Base-by-base conservation (phyloP, 2,329 filamentous ascomycete species). In the Arthrobotrys musiformis region DNA sequence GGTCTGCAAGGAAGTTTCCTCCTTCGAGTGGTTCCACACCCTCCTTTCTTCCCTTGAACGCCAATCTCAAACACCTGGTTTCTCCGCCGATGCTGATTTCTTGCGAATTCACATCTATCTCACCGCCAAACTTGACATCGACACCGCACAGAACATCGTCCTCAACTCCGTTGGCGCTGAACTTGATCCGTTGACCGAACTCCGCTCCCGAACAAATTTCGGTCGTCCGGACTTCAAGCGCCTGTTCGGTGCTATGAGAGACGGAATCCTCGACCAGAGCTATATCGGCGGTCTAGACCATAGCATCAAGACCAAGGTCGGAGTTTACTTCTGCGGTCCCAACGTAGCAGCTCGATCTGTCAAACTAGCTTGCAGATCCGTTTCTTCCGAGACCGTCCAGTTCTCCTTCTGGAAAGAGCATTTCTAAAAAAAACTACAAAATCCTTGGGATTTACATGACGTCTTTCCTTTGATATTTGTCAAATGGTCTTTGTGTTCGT, bases 341-440 rank as follows among this genome's bases (percentile, higher is more conserved):
- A 95, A 92, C 79, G 87, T 87, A 79, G 86, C 88, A 85, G 94
- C 94, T 5, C 89, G 93, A 80, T 89, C 93, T 81, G 97, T 99
- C 83, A 91, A 92, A 84, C 89, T 89, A 82, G 94, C 94, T 15
- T 92, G 92, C 80, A 92, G 91, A 82, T 84, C 86, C 64, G 91
- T 91, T 15, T 92, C 90, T 11, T 90, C 88, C 40, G 89, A 89
- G 79, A 92, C 97, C 80, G 93, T 99, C 70, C 89, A 90, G 81
- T 99, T 98, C 86, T 92, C 93, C 81, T 99, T 99, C 87, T 99
- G 95, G 95, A 99, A 99, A 86, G 95, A 99, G 85, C 94, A 99
- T 73, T 81, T 61, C 35, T 78, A 78, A 63, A 15, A 40, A 13
- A 40, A 17, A 42, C n/a, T n/a, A n/a, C n/a, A 42, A 42, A 40